Percentiles rank a stretch among this genome's conserved stretches.
These are phyloP conservation scores for Penicillium sumatraense DNA, from an alignment of 2,329 filamentous ascomycete genomes.

Conservation along the genomic window DNA sequence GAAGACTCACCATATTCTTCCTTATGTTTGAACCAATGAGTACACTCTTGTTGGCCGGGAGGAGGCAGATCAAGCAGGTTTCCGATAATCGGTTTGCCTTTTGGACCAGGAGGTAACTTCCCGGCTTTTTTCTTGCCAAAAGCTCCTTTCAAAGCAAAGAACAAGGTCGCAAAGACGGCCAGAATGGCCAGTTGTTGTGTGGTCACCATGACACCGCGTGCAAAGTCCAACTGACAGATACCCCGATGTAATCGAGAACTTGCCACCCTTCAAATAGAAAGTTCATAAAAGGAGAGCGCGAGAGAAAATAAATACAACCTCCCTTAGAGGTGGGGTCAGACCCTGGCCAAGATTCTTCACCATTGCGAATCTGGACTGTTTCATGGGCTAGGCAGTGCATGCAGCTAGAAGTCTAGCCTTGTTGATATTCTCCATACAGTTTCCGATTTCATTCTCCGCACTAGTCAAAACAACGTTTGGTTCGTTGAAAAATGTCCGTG, in stretches of 20 bases:
- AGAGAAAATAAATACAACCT: not conserved
- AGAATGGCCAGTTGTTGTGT: not conserved
- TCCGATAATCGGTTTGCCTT: conserved; percentile 52
- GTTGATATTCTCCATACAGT: not conserved
- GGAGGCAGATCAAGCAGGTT: conserved; percentile 56
- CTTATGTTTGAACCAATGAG: conserved; percentile 53
- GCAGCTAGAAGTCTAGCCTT: not conserved
- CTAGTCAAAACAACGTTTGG: not conserved
- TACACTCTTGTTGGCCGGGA: conserved; percentile 41
- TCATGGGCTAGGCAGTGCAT: not conserved
- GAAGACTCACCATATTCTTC: conserved; percentile 41
- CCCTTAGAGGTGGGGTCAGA: not conserved
- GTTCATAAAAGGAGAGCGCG: not conserved
- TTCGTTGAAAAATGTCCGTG: not conserved
- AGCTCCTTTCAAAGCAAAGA: not conserved
- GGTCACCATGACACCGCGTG: not conserved
- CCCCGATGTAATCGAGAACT: too few relatives aligned
- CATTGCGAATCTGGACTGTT: not conserved
- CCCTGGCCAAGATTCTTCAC: not conserved
- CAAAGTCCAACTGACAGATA: not conserved
- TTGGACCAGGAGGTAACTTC: conserved; percentile 56
- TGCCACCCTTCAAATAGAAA: too few relatives aligned
- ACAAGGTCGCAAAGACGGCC: not conserved
- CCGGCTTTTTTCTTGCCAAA: not conserved
- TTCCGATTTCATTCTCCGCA: not conserved